These are phyloP conservation scores for Gastrolobium bilobum DNA, from an alignment of 306 rosid genomes.

Conservation along the genomic window DNA sequence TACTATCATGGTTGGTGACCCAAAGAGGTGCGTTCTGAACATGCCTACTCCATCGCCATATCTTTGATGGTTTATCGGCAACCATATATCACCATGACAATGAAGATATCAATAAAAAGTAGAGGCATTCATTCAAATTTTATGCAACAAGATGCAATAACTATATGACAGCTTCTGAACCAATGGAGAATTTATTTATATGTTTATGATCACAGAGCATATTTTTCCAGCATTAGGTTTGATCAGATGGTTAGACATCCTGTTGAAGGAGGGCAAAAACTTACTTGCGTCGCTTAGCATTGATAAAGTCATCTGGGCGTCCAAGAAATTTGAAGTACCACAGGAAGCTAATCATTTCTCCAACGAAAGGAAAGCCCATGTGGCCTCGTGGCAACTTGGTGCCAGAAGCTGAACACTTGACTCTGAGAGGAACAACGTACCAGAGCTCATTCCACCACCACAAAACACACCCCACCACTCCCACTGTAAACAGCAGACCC, in stretches of 20 bases:
- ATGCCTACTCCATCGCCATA: constrained; percentile 39
- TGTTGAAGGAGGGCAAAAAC: neutral
- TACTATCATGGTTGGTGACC: constrained; percentile 24
- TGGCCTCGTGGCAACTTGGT: constrained; percentile 13
- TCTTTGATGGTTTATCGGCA: constrained; percentile 14
- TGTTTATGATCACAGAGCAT: too few species aligned
- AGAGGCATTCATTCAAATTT: too few species aligned
- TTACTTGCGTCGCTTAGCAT: constrained; percentile 53
- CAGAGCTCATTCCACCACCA: constrained; percentile 45
- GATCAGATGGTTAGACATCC: too few species aligned
- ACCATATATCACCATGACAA: neutral
- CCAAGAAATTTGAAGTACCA: constrained; percentile 63
- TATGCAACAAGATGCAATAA: too few species aligned
- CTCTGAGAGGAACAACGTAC: constrained; percentile 26
- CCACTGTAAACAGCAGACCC: neutral
- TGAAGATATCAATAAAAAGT: neutral
- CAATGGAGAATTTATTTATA: too few species aligned
- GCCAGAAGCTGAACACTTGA: neutral
- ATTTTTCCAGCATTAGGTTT: too few species aligned
- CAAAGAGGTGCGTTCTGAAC: constrained; percentile 43
- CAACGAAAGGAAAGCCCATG: constrained; percentile 24
- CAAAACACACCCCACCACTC: neutral
- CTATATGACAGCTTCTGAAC: too few species aligned
- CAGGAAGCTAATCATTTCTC: constrained; percentile 47
- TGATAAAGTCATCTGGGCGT: constrained; percentile 59